phyloP scores from a whole-genome alignment of 345 rosid genomes.

The Corchorus olitorius region DNA sequence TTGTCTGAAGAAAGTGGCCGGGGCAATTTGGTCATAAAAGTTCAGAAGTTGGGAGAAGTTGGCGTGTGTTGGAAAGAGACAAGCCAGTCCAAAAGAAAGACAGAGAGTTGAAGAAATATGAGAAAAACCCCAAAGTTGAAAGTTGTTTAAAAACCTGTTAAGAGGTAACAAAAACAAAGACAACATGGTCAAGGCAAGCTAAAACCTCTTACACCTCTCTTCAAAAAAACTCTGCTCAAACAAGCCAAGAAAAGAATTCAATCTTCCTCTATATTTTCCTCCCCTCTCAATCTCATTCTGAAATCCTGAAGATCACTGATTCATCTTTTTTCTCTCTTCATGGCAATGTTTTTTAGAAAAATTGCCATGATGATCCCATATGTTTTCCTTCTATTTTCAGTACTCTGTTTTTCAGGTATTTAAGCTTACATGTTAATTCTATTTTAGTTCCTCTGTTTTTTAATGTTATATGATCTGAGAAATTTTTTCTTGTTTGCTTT shows the following conservation, averaged over 20 bases:
- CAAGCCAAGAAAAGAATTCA: conserved; percentile 63
- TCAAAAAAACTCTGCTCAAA: conserved; percentile 21
- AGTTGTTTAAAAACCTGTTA: conserved; percentile 27
- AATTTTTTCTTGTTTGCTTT: background rate
- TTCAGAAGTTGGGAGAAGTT: background rate
- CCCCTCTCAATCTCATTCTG: conserved; percentile 21
- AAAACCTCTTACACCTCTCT: conserved; percentile 7
- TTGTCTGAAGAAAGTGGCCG: conserved; percentile 61
- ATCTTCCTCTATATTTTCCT: conserved; percentile 18
- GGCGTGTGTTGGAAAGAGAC: conserved; percentile 37
- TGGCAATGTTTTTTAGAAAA: conserved; percentile 35
- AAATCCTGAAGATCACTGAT: conserved; percentile 21
- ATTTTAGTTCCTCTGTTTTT: background rate
- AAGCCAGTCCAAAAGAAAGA: conserved; percentile 11
- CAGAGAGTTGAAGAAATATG: conserved; percentile 1
- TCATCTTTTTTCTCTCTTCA: conserved; percentile 19
- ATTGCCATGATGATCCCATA: conserved; percentile 26
- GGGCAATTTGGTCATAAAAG: conserved; percentile 26
- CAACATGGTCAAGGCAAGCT: conserved; percentile 51
- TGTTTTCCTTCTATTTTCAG: conserved; percentile 40
- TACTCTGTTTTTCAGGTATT: conserved; percentile 53
- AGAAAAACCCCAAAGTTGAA: conserved; percentile 2
- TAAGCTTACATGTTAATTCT: background rate
- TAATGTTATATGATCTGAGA: background rate
- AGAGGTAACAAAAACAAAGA: conserved; percentile 32